phyloP scores from a whole-genome alignment of 2,329 filamentous ascomycete genomes.

The Arthroderma sp. region DNA sequence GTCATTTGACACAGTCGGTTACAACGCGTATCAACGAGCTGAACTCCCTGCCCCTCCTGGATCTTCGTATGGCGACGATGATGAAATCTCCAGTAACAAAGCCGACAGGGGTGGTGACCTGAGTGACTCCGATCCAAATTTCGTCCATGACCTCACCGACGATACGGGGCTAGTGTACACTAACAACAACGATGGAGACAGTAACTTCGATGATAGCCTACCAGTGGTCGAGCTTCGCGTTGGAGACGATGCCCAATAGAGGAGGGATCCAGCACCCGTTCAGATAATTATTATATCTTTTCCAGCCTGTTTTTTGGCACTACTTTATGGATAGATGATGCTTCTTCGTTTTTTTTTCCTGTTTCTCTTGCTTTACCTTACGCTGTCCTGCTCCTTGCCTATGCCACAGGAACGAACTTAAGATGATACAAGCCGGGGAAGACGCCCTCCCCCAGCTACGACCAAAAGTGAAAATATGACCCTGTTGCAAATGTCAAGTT shows the following conservation, averaged over 20 bases:
- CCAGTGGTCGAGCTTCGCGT: slow-evolving; percentile 31
- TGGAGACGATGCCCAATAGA: slow-evolving; percentile 17
- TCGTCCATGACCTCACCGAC: slow-evolving; percentile 9
- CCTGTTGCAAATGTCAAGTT: too few relatives aligned
- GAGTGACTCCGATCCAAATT: slow-evolving; percentile 15
- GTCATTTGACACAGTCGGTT: slow-evolving; percentile 23
- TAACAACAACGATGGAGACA: slow-evolving; percentile 2
- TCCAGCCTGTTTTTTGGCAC: too few relatives aligned
- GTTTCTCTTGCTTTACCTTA: too few relatives aligned
- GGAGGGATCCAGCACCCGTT: too few relatives aligned
- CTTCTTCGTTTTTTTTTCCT: too few relatives aligned
- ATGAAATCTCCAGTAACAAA: slow-evolving; percentile 27
- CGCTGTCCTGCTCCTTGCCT: too few relatives aligned
- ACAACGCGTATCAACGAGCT: slow-evolving; percentile 13
- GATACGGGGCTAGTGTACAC: slow-evolving; percentile 4
- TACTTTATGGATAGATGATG: too few relatives aligned
- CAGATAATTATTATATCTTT: too few relatives aligned
- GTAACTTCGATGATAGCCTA: slow-evolving; percentile 24
- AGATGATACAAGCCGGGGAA: too few relatives aligned
- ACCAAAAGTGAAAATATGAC: too few relatives aligned
- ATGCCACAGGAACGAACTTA: too few relatives aligned
- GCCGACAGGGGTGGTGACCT: slow-evolving; percentile 25
- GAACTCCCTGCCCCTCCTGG: slow-evolving; percentile 16
- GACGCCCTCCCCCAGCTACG: too few relatives aligned
- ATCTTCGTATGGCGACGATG: slow-evolving; percentile 19